These are phyloP conservation scores for Solanum verrucosum DNA, from an alignment of 257 asterid genomes.

Conservation along the genomic window DNA sequence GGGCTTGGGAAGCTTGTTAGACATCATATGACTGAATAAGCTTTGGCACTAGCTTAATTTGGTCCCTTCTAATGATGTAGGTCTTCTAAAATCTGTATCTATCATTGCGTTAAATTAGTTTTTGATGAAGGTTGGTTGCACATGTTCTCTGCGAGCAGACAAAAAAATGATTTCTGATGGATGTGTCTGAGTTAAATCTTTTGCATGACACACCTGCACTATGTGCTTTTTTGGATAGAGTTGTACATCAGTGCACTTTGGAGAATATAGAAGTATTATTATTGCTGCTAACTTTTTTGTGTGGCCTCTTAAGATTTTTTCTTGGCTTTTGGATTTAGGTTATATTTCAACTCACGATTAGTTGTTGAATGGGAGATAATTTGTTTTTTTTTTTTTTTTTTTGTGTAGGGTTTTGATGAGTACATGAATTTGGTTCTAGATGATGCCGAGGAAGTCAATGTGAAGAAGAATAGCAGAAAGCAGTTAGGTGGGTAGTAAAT, in stretches of 20 bases:
- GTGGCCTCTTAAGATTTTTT: neutral
- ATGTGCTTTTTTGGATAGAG: neutral
- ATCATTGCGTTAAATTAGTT: neutral
- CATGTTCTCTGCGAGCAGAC: neutral
- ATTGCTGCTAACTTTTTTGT: neutral
- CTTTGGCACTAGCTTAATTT: neutral
- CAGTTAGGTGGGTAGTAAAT: neutral
- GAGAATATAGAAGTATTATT: neutral
- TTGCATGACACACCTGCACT: neutral
- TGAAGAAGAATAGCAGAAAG: conserved; percentile 3
- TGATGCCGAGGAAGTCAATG: neutral
- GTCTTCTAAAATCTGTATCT: neutral
- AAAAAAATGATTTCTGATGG: neutral
- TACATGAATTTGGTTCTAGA: conserved; percentile 1
- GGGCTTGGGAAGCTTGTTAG: neutral
- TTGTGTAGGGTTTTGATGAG: neutral
- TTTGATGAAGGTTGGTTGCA: neutral
- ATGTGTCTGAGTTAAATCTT: neutral
- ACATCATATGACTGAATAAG: neutral
- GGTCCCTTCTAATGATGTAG: neutral
- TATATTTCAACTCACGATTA: neutral
- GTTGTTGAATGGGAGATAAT: neutral
- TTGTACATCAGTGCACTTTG: neutral
- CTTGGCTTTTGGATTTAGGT: neutral
- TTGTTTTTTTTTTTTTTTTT: neutral